phyloP scores from a whole-genome alignment of 2,329 filamentous ascomycete genomes.

The Diaporthe vaccinii region DNA sequence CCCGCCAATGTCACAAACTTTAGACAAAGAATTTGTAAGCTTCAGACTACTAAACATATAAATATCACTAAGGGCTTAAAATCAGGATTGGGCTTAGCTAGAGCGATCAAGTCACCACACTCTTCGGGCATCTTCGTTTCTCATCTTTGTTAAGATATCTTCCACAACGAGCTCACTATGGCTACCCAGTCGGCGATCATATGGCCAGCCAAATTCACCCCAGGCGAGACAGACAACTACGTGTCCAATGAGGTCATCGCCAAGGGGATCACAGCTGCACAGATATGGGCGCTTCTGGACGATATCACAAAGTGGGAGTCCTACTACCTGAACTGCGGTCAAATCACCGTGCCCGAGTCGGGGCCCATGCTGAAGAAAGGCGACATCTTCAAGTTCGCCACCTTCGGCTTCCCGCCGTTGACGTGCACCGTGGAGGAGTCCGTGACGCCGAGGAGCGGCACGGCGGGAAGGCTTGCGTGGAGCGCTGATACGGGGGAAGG shows the following conservation, averaged over 20 bases:
- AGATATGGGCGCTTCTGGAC: slow-evolving; percentile 47
- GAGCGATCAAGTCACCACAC: neutral
- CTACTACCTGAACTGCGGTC: slow-evolving; percentile 46
- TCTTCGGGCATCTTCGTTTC: neutral
- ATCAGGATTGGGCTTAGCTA: neutral
- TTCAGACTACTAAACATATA: neutral
- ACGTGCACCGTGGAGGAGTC: slow-evolving; percentile 46
- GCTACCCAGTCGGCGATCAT: slow-evolving; percentile 43
- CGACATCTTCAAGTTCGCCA: slow-evolving; percentile 48
- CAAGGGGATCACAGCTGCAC: slow-evolving; percentile 45
- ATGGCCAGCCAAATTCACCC: slow-evolving; percentile 48
- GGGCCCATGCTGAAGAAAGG: slow-evolving; percentile 45
- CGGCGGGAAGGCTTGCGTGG: slow-evolving; percentile 47
- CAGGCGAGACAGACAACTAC: slow-evolving; percentile 49
- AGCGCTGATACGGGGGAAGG: slow-evolving; percentile 42
- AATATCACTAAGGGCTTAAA: neutral
- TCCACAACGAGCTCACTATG: slow-evolving; percentile 6
- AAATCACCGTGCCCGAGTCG: slow-evolving; percentile 47
- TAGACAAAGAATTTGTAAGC: neutral
- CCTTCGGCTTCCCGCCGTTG: slow-evolving; percentile 48
- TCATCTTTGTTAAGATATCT: neutral
- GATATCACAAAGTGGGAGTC: slow-evolving; percentile 48
- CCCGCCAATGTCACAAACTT: neutral
- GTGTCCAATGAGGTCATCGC: slow-evolving; percentile 49
- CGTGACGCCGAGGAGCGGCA: slow-evolving; percentile 39